Evolutionary conservation across 2,329 filamentous ascomycete genomes (phyloP).

Genomic region (Phyllosticta citribraziliensis): DNA sequence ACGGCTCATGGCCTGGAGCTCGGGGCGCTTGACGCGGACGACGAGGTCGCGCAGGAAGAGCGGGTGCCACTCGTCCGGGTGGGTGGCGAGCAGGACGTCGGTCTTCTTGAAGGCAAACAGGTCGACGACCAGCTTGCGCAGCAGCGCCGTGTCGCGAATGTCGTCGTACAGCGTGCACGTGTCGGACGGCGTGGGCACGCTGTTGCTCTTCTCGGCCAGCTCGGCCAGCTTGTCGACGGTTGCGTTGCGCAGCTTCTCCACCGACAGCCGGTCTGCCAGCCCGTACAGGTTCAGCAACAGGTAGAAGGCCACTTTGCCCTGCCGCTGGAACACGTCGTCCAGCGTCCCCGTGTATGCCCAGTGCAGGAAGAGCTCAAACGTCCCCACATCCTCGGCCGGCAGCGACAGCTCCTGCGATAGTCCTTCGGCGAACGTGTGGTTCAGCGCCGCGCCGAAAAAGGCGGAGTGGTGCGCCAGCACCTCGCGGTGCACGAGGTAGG

Average conservation of each 20-base stretch:
- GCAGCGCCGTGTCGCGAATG: slow-evolving; percentile 29
- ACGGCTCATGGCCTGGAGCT: slow-evolving; percentile 30
- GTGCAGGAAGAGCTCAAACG: slow-evolving; percentile 41
- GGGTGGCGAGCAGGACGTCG: slow-evolving; percentile 36
- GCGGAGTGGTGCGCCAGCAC: slow-evolving; percentile 38
- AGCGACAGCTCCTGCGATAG: slow-evolving; percentile 32
- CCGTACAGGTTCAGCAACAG: slow-evolving; percentile 38
- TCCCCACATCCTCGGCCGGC: slow-evolving; percentile 34
- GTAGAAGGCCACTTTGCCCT: slow-evolving; percentile 41
- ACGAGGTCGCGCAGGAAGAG: slow-evolving; percentile 37
- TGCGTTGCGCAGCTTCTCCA: slow-evolving; percentile 36
- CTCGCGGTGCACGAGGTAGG: slow-evolving; percentile 39
- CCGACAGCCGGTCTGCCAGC: slow-evolving; percentile 37
- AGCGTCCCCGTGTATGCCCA: slow-evolving; percentile 41
- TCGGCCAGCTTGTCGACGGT: slow-evolving; percentile 34
- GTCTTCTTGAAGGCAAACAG: slow-evolving; percentile 45
- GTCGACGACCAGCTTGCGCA: slow-evolving; percentile 36
- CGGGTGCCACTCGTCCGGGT: slow-evolving; percentile 40
- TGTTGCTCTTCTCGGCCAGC: slow-evolving; percentile 38
- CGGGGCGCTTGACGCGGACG: slow-evolving; percentile 37
- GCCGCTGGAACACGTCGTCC: slow-evolving; percentile 30
- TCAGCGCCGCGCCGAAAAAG: slow-evolving; percentile 43
- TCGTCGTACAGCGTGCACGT: slow-evolving; percentile 39
- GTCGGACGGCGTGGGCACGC: slow-evolving; percentile 40
- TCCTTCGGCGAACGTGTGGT: slow-evolving; percentile 37